Base-by-base conservation (phyloP, 768 basidiomycete species). In the Lactifluus rugatus region DNA sequence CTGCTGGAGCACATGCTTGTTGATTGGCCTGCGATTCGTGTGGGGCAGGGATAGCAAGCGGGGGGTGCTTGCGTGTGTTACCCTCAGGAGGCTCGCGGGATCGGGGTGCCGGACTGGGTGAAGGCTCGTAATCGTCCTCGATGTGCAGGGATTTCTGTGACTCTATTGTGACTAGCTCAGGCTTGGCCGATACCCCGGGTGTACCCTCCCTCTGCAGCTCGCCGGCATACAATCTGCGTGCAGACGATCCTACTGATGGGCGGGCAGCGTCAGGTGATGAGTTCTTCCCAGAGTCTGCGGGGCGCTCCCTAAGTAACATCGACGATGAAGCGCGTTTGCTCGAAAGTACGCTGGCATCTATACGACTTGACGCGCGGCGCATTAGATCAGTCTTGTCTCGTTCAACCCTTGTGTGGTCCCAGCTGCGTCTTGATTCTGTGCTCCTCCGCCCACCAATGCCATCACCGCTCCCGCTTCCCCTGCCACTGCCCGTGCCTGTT, bases 21-120 rank as follows among this genome's bases (percentile, higher is more conserved):
- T 65, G 68, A 44, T 50, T 48, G 26, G 73, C 64, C 13, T 71
- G 62, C 0, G 77, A 74, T 66, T 87, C 85, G 2, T 84, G 72
- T 0, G 85, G 81, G 44, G 80, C 78, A 0, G 85, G 81, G 3
- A 84, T 80, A 2, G 76, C 62, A 23, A 85, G 66, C 8, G 78
- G 69, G 2, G 81, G 77, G 5, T 83, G 67, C 2, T 74, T 71
- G 48, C 77, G 76, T 23, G 61, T 61, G 32, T 56, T 53, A 21
- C 56, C 74, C 75, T 61, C 75, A 69, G 19, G 61, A 59, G 54
- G 55, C 52, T 54, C 66, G 25, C 67, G 65, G 28, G 68, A 66
- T 42, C 76, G 71, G 14, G 74, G 68, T 2, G 65, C 69, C 2
- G 78, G 76, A 5, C 77, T 78, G 0, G 78, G 77, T 8, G 77